Evolutionary conservation across 192 early-diverging fungal species (phyloP).

Genomic region (Mortierella hygrophila): DNA sequence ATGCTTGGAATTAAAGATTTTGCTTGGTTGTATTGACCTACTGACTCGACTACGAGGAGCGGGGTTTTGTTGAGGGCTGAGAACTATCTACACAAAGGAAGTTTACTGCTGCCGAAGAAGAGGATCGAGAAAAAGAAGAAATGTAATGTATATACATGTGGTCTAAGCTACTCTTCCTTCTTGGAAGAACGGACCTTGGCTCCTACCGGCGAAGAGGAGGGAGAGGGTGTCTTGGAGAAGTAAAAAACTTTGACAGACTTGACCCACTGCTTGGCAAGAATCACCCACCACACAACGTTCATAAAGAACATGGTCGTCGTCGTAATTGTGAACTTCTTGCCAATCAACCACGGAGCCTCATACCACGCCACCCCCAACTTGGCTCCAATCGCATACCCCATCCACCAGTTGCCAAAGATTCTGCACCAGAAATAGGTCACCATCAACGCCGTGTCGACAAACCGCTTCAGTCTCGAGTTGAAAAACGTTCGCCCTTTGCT

Average conservation of each 20-base stretch:
- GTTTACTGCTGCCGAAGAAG: no score
- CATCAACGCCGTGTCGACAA: conserved; percentile 27
- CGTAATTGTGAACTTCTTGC: conserved; percentile 31
- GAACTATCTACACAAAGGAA: no score
- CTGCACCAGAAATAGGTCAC: conserved; percentile 43
- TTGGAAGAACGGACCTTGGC: neutral
- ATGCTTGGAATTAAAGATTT: neutral
- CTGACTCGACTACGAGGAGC: no score
- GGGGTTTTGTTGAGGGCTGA: no score
- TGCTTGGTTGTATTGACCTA: neutral
- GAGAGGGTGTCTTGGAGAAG: conserved; percentile 2
- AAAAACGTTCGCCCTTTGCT: conserved; percentile 25
- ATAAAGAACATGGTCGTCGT: conserved; percentile 40
- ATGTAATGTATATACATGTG: no score
- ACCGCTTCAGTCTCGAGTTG: conserved; percentile 22
- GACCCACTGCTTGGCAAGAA: conserved; percentile 31
- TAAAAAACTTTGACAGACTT: conserved; percentile 27
- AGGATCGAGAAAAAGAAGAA: no score
- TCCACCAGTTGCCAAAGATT: conserved; percentile 44
- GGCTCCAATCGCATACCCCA: conserved; percentile 21
- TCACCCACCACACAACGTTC: conserved; percentile 35
- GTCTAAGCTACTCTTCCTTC: neutral
- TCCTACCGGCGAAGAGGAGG: neutral
- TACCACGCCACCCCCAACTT: conserved; percentile 36
- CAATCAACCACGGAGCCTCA: conserved; percentile 23